These are phyloP conservation scores for Sorghum bicolor DNA, from an alignment of 176 grass and related monocot species.

Conservation along the genomic window DNA sequence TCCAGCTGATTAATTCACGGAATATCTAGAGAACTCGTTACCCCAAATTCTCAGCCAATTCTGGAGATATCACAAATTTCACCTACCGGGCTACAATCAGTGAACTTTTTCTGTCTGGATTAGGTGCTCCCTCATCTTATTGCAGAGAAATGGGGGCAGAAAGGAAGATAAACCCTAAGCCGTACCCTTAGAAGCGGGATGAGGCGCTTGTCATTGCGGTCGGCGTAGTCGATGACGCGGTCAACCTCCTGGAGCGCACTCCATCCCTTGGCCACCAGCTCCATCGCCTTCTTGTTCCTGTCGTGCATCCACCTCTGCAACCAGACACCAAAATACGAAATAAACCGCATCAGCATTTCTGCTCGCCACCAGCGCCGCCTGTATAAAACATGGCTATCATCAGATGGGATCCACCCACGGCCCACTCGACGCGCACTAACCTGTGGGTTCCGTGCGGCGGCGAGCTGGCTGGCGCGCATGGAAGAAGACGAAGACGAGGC, in stretches of 20 bases:
- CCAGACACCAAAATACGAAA: background rate
- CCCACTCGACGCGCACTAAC: background rate
- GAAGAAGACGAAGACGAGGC: conserved; percentile 7
- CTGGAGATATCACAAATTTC: background rate
- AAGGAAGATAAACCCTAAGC: background rate
- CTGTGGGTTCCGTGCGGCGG: conserved; percentile 31
- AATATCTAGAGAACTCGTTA: background rate
- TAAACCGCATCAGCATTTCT: background rate
- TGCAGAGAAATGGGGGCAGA: background rate
- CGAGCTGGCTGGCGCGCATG: conserved; percentile 14
- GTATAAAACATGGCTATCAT: background rate
- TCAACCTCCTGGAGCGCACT: conserved; percentile 94
- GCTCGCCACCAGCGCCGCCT: background rate
- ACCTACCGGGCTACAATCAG: background rate
- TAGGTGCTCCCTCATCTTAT: background rate
- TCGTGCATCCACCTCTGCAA: conserved; percentile 73
- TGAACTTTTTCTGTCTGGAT: background rate
- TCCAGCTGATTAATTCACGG: background rate
- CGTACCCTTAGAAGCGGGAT: conserved; percentile 79
- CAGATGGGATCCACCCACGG: background rate
- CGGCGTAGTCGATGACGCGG: conserved; percentile 80
- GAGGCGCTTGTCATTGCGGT: conserved; percentile 72
- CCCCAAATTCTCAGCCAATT: background rate
- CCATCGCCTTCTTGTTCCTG: conserved; percentile 94
- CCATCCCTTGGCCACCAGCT: conserved; percentile 83